A percentile compares a stretch with the other conserved stretches of the same genome.
Conservation (phyloP, 2,329 filamentous ascomycete species). For the Penicillium sp. region DNA sequence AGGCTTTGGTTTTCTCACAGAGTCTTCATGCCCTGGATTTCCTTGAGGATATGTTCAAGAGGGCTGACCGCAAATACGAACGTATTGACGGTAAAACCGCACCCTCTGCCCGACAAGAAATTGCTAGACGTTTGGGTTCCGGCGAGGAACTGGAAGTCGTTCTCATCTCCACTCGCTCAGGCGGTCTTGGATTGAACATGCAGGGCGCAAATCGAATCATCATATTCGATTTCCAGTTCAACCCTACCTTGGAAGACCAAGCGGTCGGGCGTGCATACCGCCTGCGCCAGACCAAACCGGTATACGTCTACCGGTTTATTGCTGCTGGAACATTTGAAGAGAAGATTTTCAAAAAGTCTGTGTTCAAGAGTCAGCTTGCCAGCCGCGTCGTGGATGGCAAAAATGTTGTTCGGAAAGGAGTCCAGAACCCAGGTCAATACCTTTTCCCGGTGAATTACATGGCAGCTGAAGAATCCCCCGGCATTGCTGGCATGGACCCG, state of each 20-base stretch:
- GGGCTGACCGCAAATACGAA: conserved; percentile 48
- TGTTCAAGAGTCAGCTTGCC: conserved; percentile 81
- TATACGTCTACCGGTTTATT: conserved; percentile 81
- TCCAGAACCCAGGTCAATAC: conserved; percentile 54
- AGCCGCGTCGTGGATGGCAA: conserved; percentile 80
- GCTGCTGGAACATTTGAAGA: conserved; percentile 77
- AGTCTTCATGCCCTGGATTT: conserved; percentile 68
- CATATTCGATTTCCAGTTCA: conserved; percentile 79
- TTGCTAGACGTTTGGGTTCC: conserved; percentile 68
- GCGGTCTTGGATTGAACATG: conserved; percentile 80
- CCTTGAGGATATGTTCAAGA: conserved; percentile 57
- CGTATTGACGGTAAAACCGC: conserved; percentile 67
- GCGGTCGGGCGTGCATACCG: conserved; percentile 84
- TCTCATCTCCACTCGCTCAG: conserved; percentile 79
- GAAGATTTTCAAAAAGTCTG: conserved; percentile 65
- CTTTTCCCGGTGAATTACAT: conserved; percentile 59
- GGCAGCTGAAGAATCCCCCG: conserved; percentile 51
- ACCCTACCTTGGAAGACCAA: conserved; percentile 78
- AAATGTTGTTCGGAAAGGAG: conserved; percentile 66
- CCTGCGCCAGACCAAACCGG: conserved; percentile 74
- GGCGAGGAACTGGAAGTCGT: conserved; percentile 56
- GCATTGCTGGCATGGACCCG: conserved; percentile 59
- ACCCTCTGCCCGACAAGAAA: conserved; percentile 57
- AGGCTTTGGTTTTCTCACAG: conserved; percentile 77
- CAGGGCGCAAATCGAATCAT: conserved; percentile 79